Evolutionary conservation across 139 green algal genomes (phyloP).

Genomic region (Micractinium conductrix): DNA sequence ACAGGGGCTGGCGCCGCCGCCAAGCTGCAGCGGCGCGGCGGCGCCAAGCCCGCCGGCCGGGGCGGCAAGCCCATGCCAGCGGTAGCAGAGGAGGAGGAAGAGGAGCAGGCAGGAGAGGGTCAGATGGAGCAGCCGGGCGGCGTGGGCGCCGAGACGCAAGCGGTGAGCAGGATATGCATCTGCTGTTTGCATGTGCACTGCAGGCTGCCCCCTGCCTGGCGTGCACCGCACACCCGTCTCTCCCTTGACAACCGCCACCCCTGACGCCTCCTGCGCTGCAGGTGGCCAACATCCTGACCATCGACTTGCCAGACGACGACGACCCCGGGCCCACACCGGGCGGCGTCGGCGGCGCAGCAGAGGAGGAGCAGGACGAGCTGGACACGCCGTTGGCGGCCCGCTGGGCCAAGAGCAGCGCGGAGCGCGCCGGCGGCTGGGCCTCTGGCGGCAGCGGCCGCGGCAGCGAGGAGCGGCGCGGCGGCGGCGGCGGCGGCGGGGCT

Average conservation of each 20-base stretch:
- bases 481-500: background rate
- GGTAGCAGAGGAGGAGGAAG: background rate
- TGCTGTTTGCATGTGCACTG: background rate
- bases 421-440: background rate
- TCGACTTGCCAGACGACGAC: constrained; percentile 29
- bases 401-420: background rate
- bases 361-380: constrained; percentile 33
- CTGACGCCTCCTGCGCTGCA: background rate
- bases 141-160: constrained; percentile 29
- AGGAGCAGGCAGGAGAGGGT: background rate
- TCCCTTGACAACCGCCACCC: background rate
- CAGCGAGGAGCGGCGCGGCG: background rate
- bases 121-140: background rate
- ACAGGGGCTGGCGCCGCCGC: background rate
- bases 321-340: background rate
- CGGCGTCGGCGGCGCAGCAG: background rate
- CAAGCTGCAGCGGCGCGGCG: background rate
- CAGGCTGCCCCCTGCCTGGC: background rate
- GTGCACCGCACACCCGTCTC: background rate
- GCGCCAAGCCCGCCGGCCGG: background rate
- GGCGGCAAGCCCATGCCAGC: background rate
- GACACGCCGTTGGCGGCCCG: constrained; percentile 42
- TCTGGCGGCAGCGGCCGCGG: constrained; percentile 7
- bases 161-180: background rate
- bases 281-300: constrained; percentile 39